phyloP scores from a whole-genome alignment of 441 rosid species.

The Corymbia calophylla region DNA sequence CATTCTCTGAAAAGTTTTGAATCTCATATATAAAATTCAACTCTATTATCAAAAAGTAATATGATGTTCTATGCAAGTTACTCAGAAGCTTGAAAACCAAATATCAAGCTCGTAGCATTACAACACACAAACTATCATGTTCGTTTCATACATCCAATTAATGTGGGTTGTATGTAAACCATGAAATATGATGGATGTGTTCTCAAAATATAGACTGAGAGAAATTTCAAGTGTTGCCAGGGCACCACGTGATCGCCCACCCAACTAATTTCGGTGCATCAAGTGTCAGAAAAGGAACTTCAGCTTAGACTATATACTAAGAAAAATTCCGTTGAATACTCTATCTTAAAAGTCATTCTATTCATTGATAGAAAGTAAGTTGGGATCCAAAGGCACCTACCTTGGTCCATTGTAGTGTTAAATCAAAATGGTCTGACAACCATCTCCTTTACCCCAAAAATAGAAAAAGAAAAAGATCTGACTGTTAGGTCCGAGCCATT shows the following conservation, averaged over 20 bases:
- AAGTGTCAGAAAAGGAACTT: background rate
- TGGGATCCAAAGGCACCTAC: background rate
- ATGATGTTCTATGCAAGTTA: background rate
- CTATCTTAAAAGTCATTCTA: background rate
- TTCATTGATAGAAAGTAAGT: background rate
- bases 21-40: background rate
- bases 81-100: fast-evolving
- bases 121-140: fast-evolving
- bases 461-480: background rate
- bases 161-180: too few species aligned
- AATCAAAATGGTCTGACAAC: background rate
- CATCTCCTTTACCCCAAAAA: background rate
- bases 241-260: background rate
- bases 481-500: background rate
- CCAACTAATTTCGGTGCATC: background rate
- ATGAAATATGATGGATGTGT: too few species aligned
- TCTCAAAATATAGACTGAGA: too few species aligned
- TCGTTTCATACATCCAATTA: too few species aligned
- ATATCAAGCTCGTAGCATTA: fast-evolving
- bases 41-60: background rate
- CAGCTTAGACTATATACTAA: background rate
- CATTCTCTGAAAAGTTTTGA: background rate
- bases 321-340: background rate
- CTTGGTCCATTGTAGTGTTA: background rate
- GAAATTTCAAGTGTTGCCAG: too few species aligned